Percentiles rank a stretch among this genome's conserved stretches.
Conservation (phyloP, 495 filamentous ascomycete species). For the Penicillium argentinense region DNA sequence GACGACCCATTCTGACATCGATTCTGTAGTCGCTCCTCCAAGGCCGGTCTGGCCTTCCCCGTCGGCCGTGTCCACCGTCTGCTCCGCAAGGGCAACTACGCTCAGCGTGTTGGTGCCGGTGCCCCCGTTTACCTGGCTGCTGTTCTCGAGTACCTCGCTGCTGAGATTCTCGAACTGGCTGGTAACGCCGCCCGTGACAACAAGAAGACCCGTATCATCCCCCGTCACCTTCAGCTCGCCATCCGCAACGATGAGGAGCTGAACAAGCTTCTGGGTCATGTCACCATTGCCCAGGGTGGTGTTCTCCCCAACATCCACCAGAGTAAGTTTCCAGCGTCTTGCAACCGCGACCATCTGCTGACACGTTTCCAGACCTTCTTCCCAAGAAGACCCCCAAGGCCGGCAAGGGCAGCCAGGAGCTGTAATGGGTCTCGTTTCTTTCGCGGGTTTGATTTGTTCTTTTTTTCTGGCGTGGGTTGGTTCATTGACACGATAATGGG, state of each 20-base stretch:
- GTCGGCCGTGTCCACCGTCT: slow-evolving; percentile 99
- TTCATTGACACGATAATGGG: slow-evolving; percentile 85
- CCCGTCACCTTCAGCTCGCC: slow-evolving; percentile 97
- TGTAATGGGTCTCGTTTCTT: slow-evolving; percentile 60
- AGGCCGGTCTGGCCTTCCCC: slow-evolving; percentile 98
- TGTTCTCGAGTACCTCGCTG: slow-evolving; percentile 97
- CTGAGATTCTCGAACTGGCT: slow-evolving; percentile 97
- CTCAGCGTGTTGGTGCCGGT: slow-evolving; percentile 98
- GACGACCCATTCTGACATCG: slow-evolving; percentile 35
- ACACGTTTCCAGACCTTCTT: slow-evolving; percentile 74
- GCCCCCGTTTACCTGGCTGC: slow-evolving; percentile 98
- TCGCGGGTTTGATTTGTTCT: slow-evolving; percentile 55
- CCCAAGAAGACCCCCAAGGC: slow-evolving; percentile 97
- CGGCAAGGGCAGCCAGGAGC: slow-evolving; percentile 91
- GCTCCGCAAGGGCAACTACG: slow-evolving; percentile 99
- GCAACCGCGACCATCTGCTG: slow-evolving; percentile 32
- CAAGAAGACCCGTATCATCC: slow-evolving; percentile 99
- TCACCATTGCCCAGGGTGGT: slow-evolving; percentile 99
- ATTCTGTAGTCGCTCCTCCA: slow-evolving; percentile 82
- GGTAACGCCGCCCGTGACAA: slow-evolving; percentile 99
- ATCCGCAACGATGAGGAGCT: slow-evolving; percentile 99
- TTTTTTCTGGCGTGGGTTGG: slow-evolving; percentile 60
- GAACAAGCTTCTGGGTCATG: slow-evolving; percentile 99
- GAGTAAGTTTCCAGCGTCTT: slow-evolving; percentile 66
- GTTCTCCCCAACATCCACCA: slow-evolving; percentile 98